These are phyloP conservation scores for Anaeromyces robustus DNA, from an alignment of 192 early-diverging fungal genomes.

Conservation along the genomic window DNA sequence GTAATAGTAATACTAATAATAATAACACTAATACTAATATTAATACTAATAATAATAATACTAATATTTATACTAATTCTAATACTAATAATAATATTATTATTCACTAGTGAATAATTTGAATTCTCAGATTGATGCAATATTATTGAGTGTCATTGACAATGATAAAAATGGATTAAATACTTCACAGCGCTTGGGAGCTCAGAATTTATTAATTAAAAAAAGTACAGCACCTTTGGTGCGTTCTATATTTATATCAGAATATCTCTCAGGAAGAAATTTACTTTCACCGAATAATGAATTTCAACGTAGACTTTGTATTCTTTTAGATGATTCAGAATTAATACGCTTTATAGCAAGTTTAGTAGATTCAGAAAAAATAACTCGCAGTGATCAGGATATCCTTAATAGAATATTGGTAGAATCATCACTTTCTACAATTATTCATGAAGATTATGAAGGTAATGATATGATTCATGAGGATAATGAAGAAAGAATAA, in stretches of 20 bases:
- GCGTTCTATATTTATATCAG: background rate
- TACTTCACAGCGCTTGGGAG: background rate
- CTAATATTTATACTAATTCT: too few relatives aligned
- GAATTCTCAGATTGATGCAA: background rate
- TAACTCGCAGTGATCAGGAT: background rate
- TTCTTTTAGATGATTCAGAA: background rate
- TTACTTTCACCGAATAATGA: background rate
- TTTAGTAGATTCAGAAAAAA: background rate
- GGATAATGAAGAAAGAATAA: background rate
- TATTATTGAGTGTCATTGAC: background rate
- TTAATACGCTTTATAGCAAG: background rate
- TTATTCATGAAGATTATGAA: background rate
- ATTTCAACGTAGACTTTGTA: background rate
- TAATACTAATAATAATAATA: too few relatives aligned
- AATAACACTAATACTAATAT: too few relatives aligned
- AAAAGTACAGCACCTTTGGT: background rate
- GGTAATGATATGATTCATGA: background rate
- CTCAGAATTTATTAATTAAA: background rate
- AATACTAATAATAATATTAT: too few relatives aligned
- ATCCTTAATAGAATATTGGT: background rate
- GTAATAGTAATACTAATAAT: too few relatives aligned
- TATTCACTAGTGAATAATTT: background rate
- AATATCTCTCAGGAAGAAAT: background rate
- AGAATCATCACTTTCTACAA: background rate
- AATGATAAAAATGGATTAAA: background rate